Evolutionary conservation across 345 rosid species (phyloP).

Genomic region (Angophora floribunda): DNA sequence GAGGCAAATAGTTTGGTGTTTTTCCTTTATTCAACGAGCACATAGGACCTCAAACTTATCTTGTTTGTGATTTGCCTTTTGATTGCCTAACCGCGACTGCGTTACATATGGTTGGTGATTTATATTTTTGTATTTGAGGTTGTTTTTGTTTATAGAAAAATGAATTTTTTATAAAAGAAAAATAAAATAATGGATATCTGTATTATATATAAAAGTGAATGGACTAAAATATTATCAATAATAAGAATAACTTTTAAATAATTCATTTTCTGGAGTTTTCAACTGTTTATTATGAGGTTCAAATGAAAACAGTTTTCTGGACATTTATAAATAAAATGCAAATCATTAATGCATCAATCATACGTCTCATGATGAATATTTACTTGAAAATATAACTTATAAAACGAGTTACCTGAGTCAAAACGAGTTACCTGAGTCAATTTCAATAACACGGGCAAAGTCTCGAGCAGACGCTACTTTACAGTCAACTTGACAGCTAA

Average conservation of each 20-base stretch:
- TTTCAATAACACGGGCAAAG: neutral
- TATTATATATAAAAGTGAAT: no score
- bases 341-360: neutral
- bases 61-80: neutral
- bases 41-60: neutral
- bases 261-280: no score
- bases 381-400: neutral
- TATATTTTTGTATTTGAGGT: neutral
- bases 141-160: neutral
- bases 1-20: neutral
- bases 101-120: neutral
- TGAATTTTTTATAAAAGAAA: neutral
- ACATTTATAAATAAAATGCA: neutral
- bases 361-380: neutral
- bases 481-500: no score
- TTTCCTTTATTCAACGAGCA: neutral
- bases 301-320: no score
- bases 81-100: neutral
- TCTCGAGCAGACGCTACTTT: neutral
- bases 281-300: no score
- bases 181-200: no score
- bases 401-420: neutral
- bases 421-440: neutral
- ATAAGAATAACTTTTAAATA: no score
- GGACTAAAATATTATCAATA: no score